These are phyloP conservation scores for Phytomonas sp. DNA, from an alignment of 208 protist species.

Conservation along the genomic window DNA sequence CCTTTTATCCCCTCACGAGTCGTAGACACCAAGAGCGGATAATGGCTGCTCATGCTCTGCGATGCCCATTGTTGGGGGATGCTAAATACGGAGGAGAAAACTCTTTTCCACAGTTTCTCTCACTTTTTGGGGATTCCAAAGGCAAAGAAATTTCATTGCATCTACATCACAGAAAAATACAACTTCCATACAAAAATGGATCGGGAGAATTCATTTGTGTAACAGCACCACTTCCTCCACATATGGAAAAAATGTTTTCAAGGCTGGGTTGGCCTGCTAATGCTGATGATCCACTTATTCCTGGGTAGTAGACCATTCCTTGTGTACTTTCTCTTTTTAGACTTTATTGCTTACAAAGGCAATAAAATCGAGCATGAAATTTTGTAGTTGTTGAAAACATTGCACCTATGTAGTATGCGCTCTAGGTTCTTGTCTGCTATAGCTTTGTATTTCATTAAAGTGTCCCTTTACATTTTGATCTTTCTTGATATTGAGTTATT, in stretches of 20 bases:
- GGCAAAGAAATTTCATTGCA: slow-evolving; percentile 78
- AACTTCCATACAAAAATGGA: slow-evolving; percentile 86
- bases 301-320: slow-evolving; percentile 31
- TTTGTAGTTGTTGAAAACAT: not conserved
- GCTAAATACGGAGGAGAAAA: slow-evolving; percentile 86
- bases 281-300: slow-evolving; percentile 86
- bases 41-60: slow-evolving; percentile 84
- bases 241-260: slow-evolving; percentile 89
- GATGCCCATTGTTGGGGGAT: slow-evolving; percentile 86
- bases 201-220: slow-evolving; percentile 79
- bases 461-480: not conserved
- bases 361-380: not conserved
- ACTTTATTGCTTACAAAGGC: not conserved
- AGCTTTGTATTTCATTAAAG: slow-evolving; percentile 1
- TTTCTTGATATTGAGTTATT: not conserved
- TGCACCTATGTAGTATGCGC: not conserved
- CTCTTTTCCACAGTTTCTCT: slow-evolving; percentile 76
- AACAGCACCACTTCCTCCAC: slow-evolving; percentile 75
- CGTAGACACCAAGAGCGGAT: slow-evolving; percentile 87
- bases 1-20: slow-evolving; percentile 86
- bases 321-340: slow-evolving; percentile 2
- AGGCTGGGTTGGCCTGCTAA: slow-evolving; percentile 79
- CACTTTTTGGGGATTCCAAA: slow-evolving; percentile 74
- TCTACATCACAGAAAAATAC: slow-evolving; percentile 84
- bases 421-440: not conserved